phyloP scores from a whole-genome alignment of 495 filamentous ascomycete genomes.

The Alectoria sarmentosa region DNA sequence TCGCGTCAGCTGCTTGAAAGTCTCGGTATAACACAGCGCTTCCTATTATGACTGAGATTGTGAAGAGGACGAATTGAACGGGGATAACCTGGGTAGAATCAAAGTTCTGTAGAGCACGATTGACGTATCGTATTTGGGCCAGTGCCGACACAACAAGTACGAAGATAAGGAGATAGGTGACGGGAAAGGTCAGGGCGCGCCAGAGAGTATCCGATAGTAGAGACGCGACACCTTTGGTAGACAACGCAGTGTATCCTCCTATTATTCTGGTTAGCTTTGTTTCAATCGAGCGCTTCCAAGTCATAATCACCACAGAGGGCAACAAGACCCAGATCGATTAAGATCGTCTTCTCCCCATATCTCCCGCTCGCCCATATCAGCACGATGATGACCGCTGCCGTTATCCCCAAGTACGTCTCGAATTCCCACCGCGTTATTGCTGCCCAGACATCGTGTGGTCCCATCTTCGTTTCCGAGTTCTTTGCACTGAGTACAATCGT shows the following conservation, averaged over 20 bases:
- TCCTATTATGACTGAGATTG: conserved; percentile 87
- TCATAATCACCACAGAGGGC: conserved; percentile 68
- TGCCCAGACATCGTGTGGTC: conserved; percentile 81
- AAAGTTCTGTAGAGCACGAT: conserved; percentile 89
- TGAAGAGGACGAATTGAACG: conserved; percentile 94
- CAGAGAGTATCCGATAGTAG: conserved; percentile 84
- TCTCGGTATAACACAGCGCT: conserved; percentile 90
- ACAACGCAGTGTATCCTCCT: conserved; percentile 92
- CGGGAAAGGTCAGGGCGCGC: conserved; percentile 79
- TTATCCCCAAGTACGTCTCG: conserved; percentile 79
- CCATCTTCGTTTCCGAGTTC: conserved; percentile 80
- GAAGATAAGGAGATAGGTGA: conserved; percentile 76
- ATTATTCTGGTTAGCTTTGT: conserved; percentile 16
- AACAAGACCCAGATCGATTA: conserved; percentile 90
- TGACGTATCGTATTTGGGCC: conserved; percentile 94
- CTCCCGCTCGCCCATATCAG: conserved; percentile 75
- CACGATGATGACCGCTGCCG: conserved; percentile 58
- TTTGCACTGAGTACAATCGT: conserved; percentile 90
- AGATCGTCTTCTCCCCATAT: conserved; percentile 76
- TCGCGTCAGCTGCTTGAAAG: conserved; percentile 68
- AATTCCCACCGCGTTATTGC: conserved; percentile 88
- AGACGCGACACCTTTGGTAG: conserved; percentile 93
- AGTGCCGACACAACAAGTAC: conserved; percentile 77
- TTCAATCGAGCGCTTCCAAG: background rate
- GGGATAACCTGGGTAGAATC: conserved; percentile 97